A percentile compares a stretch with the other conserved stretches of the same genome.
phyloP scores from a whole-genome alignment of 306 rosid species.

The Medicago truncatula region MtrunA17r5.0-ANR NC_053042.1:39171501-39172000 shows the following conservation, averaged over 20 bases:
- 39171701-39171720: background rate
- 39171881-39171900: background rate
- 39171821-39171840: conserved; percentile 14
- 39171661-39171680: background rate
- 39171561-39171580: conserved; percentile 42
- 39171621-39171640: background rate
- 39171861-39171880: background rate
- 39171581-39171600: conserved; percentile 27
- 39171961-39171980: no score
- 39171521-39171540: conserved; percentile 43
- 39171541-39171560: conserved; percentile 45
- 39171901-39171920: background rate
- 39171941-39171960: background rate
- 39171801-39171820: background rate
- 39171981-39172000: background rate
- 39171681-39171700: no score
- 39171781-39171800: background rate
- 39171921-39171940: background rate
- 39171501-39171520: conserved; percentile 44
- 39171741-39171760: background rate
- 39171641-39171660: background rate
- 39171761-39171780: background rate
- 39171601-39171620: background rate
- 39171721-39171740: background rate
- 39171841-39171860: conserved; percentile 20